Conservation (phyloP, 306 rosid species). For the Quillaja saponaria region DNA sequence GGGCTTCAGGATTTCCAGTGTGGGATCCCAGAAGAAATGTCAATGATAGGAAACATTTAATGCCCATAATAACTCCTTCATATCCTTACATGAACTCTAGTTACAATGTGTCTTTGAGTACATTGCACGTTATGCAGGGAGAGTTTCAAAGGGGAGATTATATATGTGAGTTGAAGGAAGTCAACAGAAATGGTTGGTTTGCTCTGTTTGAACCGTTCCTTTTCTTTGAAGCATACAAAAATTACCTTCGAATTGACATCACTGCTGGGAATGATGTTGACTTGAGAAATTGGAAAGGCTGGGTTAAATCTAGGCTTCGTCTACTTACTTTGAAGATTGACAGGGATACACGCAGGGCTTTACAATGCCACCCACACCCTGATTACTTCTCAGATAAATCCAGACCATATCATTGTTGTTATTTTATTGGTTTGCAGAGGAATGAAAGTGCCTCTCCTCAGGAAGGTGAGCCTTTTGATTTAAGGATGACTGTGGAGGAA, state of each 20-base stretch:
- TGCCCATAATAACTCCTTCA: slow-evolving; percentile 5
- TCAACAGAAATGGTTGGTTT: not conserved
- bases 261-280: not conserved
- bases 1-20: not conserved
- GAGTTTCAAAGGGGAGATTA: slow-evolving; percentile 2
- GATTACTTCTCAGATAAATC: not conserved
- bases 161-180: not conserved
- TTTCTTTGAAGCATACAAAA: not conserved
- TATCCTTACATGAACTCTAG: slow-evolving; percentile 18
- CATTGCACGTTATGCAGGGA: not conserved
- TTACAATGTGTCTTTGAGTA: slow-evolving; percentile 12
- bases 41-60: not conserved
- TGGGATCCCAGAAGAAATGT: not conserved
- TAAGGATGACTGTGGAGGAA: not conserved
- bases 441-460: not conserved
- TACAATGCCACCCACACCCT: not conserved
- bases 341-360: not conserved
- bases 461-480: not conserved
- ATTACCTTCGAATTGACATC: not conserved
- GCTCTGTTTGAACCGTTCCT: not conserved
- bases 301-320: not conserved
- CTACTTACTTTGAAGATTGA: not conserved
- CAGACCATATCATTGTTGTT: not conserved
- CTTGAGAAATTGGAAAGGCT: not conserved
- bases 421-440: slow-evolving; percentile 1